Evolutionary conservation across 345 rosid species (phyloP), one percentile per base, ranked within the genome.

Genomic region (Orychophragmus violaceus): DNA sequence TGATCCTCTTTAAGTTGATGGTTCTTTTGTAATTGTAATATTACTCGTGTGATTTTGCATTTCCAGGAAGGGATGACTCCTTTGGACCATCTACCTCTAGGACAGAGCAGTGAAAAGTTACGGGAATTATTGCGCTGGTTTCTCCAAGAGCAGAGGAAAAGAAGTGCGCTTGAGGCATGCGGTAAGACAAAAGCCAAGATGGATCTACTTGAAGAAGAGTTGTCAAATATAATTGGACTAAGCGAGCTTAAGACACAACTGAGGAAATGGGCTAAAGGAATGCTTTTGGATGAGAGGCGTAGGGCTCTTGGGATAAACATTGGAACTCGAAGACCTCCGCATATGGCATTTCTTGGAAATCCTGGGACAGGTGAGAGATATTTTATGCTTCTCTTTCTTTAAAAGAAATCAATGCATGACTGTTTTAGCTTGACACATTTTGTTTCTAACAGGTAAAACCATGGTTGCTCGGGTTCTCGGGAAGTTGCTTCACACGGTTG

Each of bases 201-300:
- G 99, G 91, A 84, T 39, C 87, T 86, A 19, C 95, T 95, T 27
- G 99, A 95, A 73, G 81, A 74, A 8, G 99, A 85, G 60, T 59
- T 95, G 59, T 78, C 80, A 1, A 80, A 77, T 51, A 82, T 89
- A 12, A 89, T 95, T 62, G 99, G 97, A 11, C 74, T 91, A 79
- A 79, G 82, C 62, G 95, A 87, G 51, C 84, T 95, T 53, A 95
- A 88, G 87, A 62, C 81, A 65, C 99, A 94, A 68, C 82, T 94
- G 49, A 80, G 95, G 63, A 94, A 87, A 82, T 91, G 97, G 99
- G 97, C 93, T 0, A 94, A 87, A 82, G 97, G 99, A 68, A 87
- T 91, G 97, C 89, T 94, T 77, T 81, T 94, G 81, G 99, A 94
- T 83, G 99, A 94, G 78, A 87, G 88, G 80, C 88, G 99, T 25